These are phyloP conservation scores for Leccinum subrobustum DNA, from an alignment of 1,284 basidiomycete species.

Conservation along the genomic window DNA sequence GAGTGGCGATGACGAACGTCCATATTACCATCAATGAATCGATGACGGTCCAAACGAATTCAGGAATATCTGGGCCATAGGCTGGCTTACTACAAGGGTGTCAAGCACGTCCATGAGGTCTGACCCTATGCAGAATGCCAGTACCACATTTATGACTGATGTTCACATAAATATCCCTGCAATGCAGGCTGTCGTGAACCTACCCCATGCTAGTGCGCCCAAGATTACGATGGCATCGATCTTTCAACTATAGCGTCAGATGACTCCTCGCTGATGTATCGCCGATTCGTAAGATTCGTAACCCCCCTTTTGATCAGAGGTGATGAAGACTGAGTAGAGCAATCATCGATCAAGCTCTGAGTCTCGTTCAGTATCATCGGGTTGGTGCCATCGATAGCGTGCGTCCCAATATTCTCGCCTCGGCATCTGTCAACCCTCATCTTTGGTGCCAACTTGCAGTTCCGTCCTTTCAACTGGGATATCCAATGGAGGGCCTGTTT, in stretches of 20 bases:
- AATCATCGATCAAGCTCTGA: too few relatives aligned
- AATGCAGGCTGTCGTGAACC: background rate
- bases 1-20: background rate
- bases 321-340: too few relatives aligned
- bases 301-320: too few relatives aligned
- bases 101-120: background rate
- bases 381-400: conserved; percentile 43
- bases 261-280: too few relatives aligned
- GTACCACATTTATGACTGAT: background rate
- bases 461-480: conserved; percentile 43
- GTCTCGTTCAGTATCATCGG: conserved; percentile 41
- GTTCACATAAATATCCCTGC: background rate
- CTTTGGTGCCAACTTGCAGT: conserved; percentile 17
- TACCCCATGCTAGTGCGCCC: too few relatives aligned
- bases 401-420: conserved; percentile 1
- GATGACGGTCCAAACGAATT: background rate
- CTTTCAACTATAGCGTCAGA: too few relatives aligned
- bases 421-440: too few relatives aligned
- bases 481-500: conserved; percentile 45
- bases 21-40: background rate
- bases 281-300: too few relatives aligned
- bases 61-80: background rate
- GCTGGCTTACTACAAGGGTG: background rate
- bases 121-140: background rate
- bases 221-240: too few relatives aligned